Evolutionary conservation across 2,329 filamentous ascomycete genomes (phyloP), one percentile per base, ranked within the genome.

Genomic region (Ophiostoma tasmaniense): DNA sequence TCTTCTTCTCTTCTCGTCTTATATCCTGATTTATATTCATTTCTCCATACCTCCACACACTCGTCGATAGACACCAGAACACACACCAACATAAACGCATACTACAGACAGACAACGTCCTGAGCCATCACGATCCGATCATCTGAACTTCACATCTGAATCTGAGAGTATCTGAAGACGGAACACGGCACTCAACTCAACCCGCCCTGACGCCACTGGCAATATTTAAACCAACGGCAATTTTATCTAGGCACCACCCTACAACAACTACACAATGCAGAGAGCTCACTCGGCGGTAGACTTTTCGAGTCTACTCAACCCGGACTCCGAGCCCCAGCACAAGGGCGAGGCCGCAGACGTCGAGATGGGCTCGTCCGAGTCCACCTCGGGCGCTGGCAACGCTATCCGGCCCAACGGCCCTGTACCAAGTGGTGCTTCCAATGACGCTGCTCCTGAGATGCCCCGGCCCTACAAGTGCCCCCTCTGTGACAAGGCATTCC

Each of bases 401-500:
- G 82, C 85, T 72, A 84, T 88, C 77, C 81, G 87, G 81, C 82
- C 88, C 76, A 85, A 90, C 74, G 87, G 85, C 71, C 85, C 84
- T 65, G 77, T 88, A 65, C 86, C 87, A 64, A 83, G 83, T 73
- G 85, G 88, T 70, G 87, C 91, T 76, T 75, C 82, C 61, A 35
- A n/a, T 35, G 80, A 92, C 84, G 50, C 72, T 7, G 70, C 71
- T 66, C 81, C 79, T 73, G 94, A 98, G 80, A 87, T 98, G 68
- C 95, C 95, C 70, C 89, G 95, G 69, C 94, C 94, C 0, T 99
- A 99, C 88, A 98, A 98, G 84, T 99, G 94, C 80, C 93, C 94
- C 71, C 87, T 99, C 72, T 99, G 95, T 83, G 94, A 97, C 76
- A 96, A 97, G 85, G 94, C 95, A 71, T 99, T 99, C 82, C 95